Evolutionary conservation across 2,329 filamentous ascomycete genomes (phyloP).

Genomic region (Blastomyces emzantsi): DNA sequence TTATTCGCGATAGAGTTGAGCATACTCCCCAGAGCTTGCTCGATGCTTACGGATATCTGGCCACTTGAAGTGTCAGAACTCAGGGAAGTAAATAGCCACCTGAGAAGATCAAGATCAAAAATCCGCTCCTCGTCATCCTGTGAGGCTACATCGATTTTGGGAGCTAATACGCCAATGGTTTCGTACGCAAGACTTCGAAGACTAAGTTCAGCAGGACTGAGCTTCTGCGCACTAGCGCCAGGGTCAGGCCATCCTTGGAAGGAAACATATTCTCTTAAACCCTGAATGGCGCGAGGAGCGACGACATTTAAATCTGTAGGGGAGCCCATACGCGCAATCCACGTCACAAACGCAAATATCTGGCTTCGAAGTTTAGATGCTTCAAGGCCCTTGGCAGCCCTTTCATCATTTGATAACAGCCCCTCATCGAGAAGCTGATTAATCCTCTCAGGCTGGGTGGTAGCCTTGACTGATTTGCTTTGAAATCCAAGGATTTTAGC

Average conservation of each 20-base stretch:
- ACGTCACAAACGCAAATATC: constrained; percentile 78
- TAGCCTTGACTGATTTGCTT: constrained; percentile 65
- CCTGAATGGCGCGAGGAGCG: constrained; percentile 57
- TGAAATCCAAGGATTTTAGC: constrained; percentile 68
- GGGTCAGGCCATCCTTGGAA: constrained; percentile 74
- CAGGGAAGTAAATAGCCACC: constrained; percentile 77
- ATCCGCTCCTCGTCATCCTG: constrained; percentile 28
- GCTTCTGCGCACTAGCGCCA: constrained; percentile 42
- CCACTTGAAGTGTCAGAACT: constrained; percentile 67
- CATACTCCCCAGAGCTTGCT: constrained; percentile 75
- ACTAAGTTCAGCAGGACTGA: constrained; percentile 51
- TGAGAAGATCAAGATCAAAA: constrained; percentile 45
- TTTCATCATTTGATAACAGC: constrained; percentile 40
- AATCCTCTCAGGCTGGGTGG: constrained; percentile 59
- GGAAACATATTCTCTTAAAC: constrained; percentile 64
- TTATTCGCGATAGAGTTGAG: constrained; percentile 49
- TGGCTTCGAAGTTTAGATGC: constrained; percentile 70
- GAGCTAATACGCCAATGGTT: constrained; percentile 70
- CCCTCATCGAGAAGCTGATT: constrained; percentile 60
- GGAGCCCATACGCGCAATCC: constrained; percentile 68
- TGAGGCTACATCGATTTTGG: constrained; percentile 34
- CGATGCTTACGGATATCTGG: constrained; percentile 73
- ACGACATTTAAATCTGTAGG: constrained; percentile 53
- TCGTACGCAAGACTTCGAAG: constrained; percentile 80
- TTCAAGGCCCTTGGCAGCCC: constrained; percentile 55